Evolutionary conservation across 140 eudicot genomes (phyloP).

Genomic region (Anethum foeniculum): DNA sequence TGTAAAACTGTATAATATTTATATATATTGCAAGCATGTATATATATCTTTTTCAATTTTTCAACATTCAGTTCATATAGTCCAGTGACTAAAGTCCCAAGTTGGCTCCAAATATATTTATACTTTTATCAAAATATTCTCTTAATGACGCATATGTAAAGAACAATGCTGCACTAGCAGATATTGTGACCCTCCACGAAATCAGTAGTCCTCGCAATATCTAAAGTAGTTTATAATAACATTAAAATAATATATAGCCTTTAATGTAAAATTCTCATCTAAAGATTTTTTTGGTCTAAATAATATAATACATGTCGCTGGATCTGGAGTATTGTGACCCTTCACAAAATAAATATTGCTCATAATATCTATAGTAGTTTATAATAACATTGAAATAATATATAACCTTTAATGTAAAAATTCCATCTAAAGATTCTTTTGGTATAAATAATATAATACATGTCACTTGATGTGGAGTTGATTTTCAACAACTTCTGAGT

Average conservation of each 20-base stretch:
- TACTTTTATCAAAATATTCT: too few species aligned
- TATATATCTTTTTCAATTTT: too few species aligned
- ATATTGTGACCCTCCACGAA: background rate
- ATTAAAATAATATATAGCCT: background rate
- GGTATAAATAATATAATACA: slow-evolving; percentile 27
- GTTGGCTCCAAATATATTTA: background rate
- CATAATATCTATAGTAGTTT: background rate
- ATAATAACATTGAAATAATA: background rate
- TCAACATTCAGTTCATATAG: background rate
- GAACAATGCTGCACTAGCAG: background rate
- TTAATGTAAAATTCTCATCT: background rate
- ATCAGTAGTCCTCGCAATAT: background rate
- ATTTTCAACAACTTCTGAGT: slow-evolving; percentile 27
- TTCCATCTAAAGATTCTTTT: background rate
- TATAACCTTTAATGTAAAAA: background rate
- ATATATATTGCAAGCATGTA: too few species aligned
- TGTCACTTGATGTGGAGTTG: slow-evolving; percentile 20
- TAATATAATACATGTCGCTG: slow-evolving; percentile 37
- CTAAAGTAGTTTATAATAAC: background rate
- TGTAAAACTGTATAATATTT: too few species aligned
- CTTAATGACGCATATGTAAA: background rate
- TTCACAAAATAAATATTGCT: background rate
- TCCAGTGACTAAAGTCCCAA: background rate
- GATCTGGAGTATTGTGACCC: slow-evolving; percentile 9
- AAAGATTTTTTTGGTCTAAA: background rate